Base-by-base conservation (phyloP, 2,329 filamentous ascomycete species). In the Chaetomium strumarium region DNA sequence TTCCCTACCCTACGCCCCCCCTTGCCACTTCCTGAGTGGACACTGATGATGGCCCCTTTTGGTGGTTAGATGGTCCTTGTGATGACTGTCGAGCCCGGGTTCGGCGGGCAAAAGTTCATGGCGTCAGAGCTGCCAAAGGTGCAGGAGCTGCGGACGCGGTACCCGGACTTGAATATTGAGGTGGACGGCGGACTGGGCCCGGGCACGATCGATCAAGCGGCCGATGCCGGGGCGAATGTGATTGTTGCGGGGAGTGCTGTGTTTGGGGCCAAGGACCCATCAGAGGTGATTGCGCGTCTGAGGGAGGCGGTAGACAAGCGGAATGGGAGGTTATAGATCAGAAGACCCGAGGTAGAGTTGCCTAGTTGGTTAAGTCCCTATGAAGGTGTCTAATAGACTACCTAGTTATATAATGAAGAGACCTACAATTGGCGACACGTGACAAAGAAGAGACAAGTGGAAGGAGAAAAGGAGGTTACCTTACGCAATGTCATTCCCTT, bases 101-200 rank as follows among this genome's bases (percentile, higher is more conserved):
- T 99, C 67, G 93, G 93, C 58, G 93, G 93, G 7, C 93, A 99
- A 68, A 96, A 96, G 67, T 99, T 99, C 77, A 97, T 97, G 90
- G 84, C 90, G 12, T 89, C 88, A 7, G 90, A 96, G 74, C 81
- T 99, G 61, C 90, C 92, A 66, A 99, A 99, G 75, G 93, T 99
- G 20, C 73, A 86, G 60, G 90, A 85, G 37, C 77, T 99, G 62
- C 83, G 93, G 55, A 75, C 85, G 66, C 83, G 81, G 64, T 99
- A 97, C 68, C 92, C 93, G 2, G 80, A 96, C 6, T 74, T 99
- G 57, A 93, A 96, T 73, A 99, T 99, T 64, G 93, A 99, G 72
- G 67, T 99, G 38, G 93, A 99, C 68, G 93, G 93, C 49, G 93
- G 93, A 3, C 71, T 99, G 41, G 90, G 90, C 1, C 84, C 90